Evolutionary conservation across 306 rosid species (phyloP), one percentile per base, ranked within the genome.

Genomic region (Canavalia gladiata): DNA sequence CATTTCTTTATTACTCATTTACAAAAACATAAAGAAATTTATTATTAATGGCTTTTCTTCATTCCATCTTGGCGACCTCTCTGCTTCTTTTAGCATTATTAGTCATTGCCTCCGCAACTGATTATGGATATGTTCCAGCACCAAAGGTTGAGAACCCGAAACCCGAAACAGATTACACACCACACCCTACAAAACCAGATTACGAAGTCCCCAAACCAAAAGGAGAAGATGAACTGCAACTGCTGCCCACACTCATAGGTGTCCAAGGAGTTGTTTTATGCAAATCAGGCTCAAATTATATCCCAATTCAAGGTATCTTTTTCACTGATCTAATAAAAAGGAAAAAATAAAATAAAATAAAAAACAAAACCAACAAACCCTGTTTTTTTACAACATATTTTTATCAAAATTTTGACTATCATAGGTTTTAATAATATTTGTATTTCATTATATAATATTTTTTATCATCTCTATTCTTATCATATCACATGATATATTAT

Each of bases 211-310:
- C 54, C 54, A 11, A 49, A 63, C 75, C 74, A 18, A 46, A 72
- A 49, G 83, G 13, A 12, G 10, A 59, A 8, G 74, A 82, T 5
- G 39, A 84, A 28, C 52, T 31, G 11, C 37, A 46, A 31, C 28
- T 33, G 18, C 52, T 63, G 2, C 84, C 89, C 4, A 28, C 67
- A 5, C 52, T n/a, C 87, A 76, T 85, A 33, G 73, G 51, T 54
- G 79, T 88, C 64, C 91, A 90, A 84, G 91, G 91, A 39, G 49
- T 71, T 60, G 82, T 90, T 62, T 35, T 85, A 7, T 90, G 92
- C 5, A 84, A 84, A 86, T 84, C 90, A 63, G 80, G 87, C 51
- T 41, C 64, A 25, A 69, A 42, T 13, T 77, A 62, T 74, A 59
- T 42, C 70, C 87, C 92, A 42, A 72, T 90, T 66, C 43, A 87